These are phyloP conservation scores for Prinsepia uniflora DNA, from an alignment of 306 rosid genomes.

Conservation along the genomic window DNA sequence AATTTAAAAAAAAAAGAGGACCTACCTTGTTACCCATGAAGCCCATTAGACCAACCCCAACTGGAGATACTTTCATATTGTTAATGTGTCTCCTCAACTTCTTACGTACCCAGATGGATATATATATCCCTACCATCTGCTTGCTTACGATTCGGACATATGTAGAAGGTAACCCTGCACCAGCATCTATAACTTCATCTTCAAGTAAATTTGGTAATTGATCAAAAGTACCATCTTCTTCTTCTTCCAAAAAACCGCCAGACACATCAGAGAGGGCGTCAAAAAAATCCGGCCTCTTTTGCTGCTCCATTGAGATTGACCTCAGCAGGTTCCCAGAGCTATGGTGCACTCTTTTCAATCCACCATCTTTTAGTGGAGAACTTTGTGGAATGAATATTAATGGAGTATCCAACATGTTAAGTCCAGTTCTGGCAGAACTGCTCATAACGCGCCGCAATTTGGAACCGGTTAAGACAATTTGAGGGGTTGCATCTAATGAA, in stretches of 20 bases:
- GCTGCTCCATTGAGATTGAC: conserved; percentile 39
- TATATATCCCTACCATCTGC: conserved; percentile 97
- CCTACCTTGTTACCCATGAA: conserved; percentile 98
- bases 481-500: conserved; percentile 73
- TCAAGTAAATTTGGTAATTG: conserved; percentile 38
- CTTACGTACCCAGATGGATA: conserved; percentile 89
- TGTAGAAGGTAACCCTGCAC: conserved; percentile 34
- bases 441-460: conserved; percentile 79
- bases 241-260: conserved; percentile 42
- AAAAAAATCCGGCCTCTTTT: conserved; percentile 41
- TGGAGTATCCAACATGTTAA: conserved; percentile 43
- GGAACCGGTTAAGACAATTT: conserved; percentile 52
- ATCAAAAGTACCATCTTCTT: conserved; percentile 46
- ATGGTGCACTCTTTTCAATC: conserved; percentile 53
- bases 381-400: conserved; percentile 21
- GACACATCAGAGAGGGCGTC: conserved; percentile 50
- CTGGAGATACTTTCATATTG: conserved; percentile 80
- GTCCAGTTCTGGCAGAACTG: conserved; percentile 72
- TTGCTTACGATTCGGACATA: conserved; percentile 87
- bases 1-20: neutral
- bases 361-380: conserved; percentile 23
- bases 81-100: conserved; percentile 83
- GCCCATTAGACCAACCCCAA: conserved; percentile 97
- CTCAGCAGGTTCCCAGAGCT: conserved; percentile 65
- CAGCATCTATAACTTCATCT: conserved; percentile 12